phyloP scores from a whole-genome alignment of 2,329 filamentous ascomycete species.

The Alternaria gaisen region DNA sequence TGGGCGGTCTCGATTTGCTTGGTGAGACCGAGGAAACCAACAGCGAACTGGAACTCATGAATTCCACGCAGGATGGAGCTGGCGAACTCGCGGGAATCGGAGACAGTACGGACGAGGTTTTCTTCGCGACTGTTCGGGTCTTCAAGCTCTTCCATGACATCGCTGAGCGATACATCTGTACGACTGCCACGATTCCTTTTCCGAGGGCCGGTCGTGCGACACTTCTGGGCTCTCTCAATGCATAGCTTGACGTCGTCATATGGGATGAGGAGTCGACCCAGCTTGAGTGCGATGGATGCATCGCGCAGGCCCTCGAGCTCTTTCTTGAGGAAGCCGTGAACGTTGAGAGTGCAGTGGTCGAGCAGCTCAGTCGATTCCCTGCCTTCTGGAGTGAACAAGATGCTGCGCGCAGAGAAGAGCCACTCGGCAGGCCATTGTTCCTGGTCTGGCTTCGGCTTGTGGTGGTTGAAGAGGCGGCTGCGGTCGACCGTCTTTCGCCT shows the following conservation, averaged over 20 bases:
- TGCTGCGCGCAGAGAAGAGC: constrained; percentile 85
- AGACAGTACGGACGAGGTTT: constrained; percentile 80
- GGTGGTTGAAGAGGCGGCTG: constrained; percentile 84
- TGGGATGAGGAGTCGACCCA: constrained; percentile 88
- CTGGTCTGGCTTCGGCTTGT: constrained; percentile 58
- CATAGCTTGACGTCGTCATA: constrained; percentile 83
- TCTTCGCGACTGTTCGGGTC: constrained; percentile 72
- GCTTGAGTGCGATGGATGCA: constrained; percentile 87
- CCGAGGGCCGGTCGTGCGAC: constrained; percentile 44
- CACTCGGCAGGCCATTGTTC: constrained; percentile 84
- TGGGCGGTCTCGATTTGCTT: constrained; percentile 77
- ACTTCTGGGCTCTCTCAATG: constrained; percentile 62
- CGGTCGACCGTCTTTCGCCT: constrained; percentile 90
- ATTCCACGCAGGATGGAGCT: constrained; percentile 90
- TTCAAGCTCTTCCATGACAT: constrained; percentile 78
- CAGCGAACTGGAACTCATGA: constrained; percentile 94
- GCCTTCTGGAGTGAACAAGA: constrained; percentile 87
- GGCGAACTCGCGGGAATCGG: constrained; percentile 91
- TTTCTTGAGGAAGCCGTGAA: constrained; percentile 89
- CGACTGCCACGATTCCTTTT: constrained; percentile 40
- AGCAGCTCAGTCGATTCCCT: constrained; percentile 85
- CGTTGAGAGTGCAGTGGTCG: constrained; percentile 86
- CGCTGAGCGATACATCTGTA: constrained; percentile 71
- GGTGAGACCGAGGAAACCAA: constrained; percentile 88
- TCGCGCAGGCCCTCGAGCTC: constrained; percentile 87